Evolutionary conservation across 148 eudicot species (phyloP).

Genomic region (Camellia sinensis): DNA sequence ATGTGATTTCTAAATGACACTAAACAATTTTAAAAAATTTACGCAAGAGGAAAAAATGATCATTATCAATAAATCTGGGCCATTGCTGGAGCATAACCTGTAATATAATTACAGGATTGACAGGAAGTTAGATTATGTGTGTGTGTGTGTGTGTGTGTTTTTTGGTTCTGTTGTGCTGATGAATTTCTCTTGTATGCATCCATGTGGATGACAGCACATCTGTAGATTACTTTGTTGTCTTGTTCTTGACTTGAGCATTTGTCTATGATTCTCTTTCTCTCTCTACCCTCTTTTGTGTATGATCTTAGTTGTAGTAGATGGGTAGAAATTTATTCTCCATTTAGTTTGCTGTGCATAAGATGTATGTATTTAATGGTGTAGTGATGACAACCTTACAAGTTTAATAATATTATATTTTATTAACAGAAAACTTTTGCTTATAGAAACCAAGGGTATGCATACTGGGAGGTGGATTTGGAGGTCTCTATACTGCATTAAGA

Average conservation of each 20-base stretch:
- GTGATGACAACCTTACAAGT: no score
- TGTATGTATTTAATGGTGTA: neutral
- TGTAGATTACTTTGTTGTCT: neutral
- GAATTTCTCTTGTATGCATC: neutral
- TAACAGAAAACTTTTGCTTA: constrained; percentile 6
- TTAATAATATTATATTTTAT: neutral
- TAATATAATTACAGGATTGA: neutral
- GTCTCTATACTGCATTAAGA: constrained; percentile 90
- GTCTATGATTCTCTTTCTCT: neutral
- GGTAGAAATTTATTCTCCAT: neutral
- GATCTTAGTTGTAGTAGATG: neutral
- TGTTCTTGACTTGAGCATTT: neutral
- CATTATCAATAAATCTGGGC: neutral
- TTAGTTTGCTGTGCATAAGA: neutral
- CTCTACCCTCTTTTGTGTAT: neutral
- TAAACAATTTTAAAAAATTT: neutral
- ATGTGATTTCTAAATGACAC: neutral
- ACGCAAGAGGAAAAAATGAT: neutral
- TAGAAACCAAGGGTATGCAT: constrained; percentile 97
- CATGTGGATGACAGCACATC: no score
- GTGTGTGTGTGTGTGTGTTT: neutral
- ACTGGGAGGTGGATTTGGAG: constrained; percentile 98
- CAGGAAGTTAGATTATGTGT: neutral
- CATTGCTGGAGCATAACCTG: neutral
- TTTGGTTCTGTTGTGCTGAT: neutral